phyloP scores from a whole-genome alignment of 352 stramenopile genomes.

The Phytophthora rubi region DNA sequence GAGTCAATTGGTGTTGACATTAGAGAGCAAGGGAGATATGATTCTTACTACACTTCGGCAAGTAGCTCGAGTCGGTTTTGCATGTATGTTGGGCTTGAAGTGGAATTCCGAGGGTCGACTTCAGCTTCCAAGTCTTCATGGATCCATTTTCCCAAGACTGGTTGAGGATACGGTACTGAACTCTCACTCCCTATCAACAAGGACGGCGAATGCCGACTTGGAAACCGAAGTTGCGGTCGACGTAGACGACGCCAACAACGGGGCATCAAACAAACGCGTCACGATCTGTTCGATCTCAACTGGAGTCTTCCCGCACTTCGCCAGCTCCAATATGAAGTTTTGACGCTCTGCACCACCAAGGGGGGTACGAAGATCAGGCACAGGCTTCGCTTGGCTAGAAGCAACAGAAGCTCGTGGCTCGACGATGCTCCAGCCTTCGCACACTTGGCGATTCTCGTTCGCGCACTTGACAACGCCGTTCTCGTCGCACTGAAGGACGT shows the following conservation, averaged over 20 bases:
- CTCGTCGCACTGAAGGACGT: slow-evolving; percentile 34
- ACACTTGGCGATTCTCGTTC: slow-evolving; percentile 25
- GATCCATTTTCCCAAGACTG: too few relatives aligned
- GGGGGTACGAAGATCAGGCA: not conserved
- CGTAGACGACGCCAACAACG: not conserved
- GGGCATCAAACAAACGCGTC: slow-evolving; percentile 28
- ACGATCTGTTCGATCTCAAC: slow-evolving; percentile 43
- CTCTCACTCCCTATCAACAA: slow-evolving; percentile 22
- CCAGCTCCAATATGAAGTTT: slow-evolving; percentile 35
- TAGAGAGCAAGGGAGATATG: too few relatives aligned
- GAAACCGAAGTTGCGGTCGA: slow-evolving; percentile 3
- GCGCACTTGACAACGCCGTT: slow-evolving; percentile 27
- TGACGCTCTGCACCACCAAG: slow-evolving; percentile 20
- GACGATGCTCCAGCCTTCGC: slow-evolving; percentile 37
- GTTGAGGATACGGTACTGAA: too few relatives aligned
- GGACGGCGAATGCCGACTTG: slow-evolving; percentile 15
- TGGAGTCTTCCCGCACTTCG: slow-evolving; percentile 32
- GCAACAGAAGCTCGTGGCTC: slow-evolving; percentile 14
- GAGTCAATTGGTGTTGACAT: too few relatives aligned
- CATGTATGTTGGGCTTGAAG: too few relatives aligned
- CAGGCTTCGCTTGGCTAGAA: not conserved
- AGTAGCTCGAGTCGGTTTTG: too few relatives aligned
- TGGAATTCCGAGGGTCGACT: too few relatives aligned
- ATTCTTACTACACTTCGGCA: too few relatives aligned
- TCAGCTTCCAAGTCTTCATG: too few relatives aligned